Evolutionary conservation across 306 rosid genomes (phyloP), one percentile per base, ranked within the genome.

Genomic region (Ziziphus jujuba): DNA sequence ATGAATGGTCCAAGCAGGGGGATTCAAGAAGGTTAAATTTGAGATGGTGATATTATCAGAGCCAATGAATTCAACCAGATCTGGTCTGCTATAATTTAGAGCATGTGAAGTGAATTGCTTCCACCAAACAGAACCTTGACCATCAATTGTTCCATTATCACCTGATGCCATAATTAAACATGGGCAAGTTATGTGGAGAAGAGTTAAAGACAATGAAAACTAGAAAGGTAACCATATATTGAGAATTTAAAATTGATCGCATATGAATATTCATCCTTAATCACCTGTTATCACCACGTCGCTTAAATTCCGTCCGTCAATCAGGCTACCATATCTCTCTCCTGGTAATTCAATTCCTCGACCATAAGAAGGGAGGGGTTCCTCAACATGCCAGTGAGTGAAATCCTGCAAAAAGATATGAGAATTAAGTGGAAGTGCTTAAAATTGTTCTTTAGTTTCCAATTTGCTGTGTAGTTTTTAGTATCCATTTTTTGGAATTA

Each of bases 101-200:
- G 84, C 67, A 72, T 77, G 80, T 20, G 76, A 59, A 43, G 13
- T 67, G 73, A 83, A 56, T 60, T 78, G 62, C 51, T 77, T 80
- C 95, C 95, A 88, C 95, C 95, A 88, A 40, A 81, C 65, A 48
- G 79, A 67, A 40, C 91, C 95, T 69, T 88, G 91, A 31, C 95
- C 95, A 63, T 88, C 89, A 64, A 88, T 79, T 56, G 84, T 88
- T 77, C 89, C 95, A 72, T 81, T 73, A 56, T 85, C 84, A 77
- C 95, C 95, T 88, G 77, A 45, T 67, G 48, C 13, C 49, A 45
- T 75, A 19, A 17, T 55, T 48, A 38, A 54, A 57, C 34, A 13
- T 20, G 20, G 10, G 38, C 23, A 61, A 66, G 65, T 50, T 33
- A 49, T 36, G 33, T 28, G 14, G 4, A 44, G 12, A 25, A 16